Evolutionary conservation across 2,329 filamentous ascomycete genomes (phyloP).

Genomic region (Colletotrichum sp.): DNA sequence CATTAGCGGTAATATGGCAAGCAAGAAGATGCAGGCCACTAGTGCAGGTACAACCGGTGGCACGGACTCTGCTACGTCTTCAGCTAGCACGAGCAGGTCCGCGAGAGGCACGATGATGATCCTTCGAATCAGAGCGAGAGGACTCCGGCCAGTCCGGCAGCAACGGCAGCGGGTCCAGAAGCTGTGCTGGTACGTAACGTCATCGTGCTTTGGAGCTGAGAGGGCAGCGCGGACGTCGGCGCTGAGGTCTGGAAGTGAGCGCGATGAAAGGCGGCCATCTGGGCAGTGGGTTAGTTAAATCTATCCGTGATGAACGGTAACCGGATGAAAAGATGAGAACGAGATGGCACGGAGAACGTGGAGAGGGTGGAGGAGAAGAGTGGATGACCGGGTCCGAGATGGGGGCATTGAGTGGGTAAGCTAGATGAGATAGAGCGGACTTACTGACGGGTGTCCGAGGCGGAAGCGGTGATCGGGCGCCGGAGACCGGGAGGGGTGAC

Average conservation of each 20-base stretch:
- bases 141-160: not conserved
- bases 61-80: constrained; percentile 1
- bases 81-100: not conserved
- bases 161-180: constrained; percentile 19
- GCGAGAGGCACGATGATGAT: constrained; percentile 4
- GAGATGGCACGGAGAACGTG: not conserved
- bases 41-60: constrained; percentile 12
- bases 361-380: not conserved
- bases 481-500: constrained; percentile 6
- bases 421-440: not conserved
- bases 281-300: not conserved
- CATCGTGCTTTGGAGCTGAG: constrained; percentile 9
- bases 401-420: not conserved
- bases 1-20: constrained; percentile 5
- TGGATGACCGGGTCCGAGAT: not conserved
- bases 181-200: constrained; percentile 5
- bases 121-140: constrained; percentile 4
- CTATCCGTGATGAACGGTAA: not conserved
- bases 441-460: constrained; percentile 14
- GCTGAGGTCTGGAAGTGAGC: constrained; percentile 16
- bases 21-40: constrained; percentile 2
- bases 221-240: constrained; percentile 17
- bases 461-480: constrained; percentile 15
- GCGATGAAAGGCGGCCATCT: not conserved
- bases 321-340: not conserved